These are phyloP conservation scores for Agaricales sp. DNA, from an alignment of 1,284 basidiomycete genomes.

Conservation along the genomic window DNA sequence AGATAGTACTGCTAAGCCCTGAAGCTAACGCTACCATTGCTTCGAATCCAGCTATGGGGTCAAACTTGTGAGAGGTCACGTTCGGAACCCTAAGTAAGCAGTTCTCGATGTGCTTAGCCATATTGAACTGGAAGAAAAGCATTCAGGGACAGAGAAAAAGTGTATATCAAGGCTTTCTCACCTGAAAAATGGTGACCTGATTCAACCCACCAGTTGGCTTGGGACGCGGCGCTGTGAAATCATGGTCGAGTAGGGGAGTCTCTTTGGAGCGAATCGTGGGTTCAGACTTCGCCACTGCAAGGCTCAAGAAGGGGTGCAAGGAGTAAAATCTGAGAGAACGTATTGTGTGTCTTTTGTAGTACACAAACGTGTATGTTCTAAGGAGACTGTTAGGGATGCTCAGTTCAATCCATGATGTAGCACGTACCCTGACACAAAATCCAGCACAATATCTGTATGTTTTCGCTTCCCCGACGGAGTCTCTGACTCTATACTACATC, in stretches of 20 bases:
- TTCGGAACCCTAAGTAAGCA: constrained; percentile 6
- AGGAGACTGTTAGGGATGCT: background rate
- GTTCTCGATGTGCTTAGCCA: constrained; percentile 11
- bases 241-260: background rate
- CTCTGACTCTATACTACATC: constrained; percentile 3
- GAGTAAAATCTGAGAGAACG: constrained; percentile 46
- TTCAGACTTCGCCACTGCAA: constrained; percentile 15
- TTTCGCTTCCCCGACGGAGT: background rate
- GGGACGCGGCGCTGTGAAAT: constrained; percentile 3
- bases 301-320: constrained; percentile 25
- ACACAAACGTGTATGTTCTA: constrained; percentile 25
- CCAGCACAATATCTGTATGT: background rate
- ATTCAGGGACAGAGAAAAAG: background rate
- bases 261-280: constrained; percentile 2
- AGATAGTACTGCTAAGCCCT: background rate
- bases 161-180: constrained; percentile 9
- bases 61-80: background rate
- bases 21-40: background rate
- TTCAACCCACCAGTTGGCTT: constrained; percentile 3
- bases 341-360: constrained; percentile 38
- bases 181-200: constrained; percentile 11
- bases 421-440: background rate
- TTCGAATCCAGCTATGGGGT: background rate
- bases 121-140: constrained; percentile 13
- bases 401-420: background rate